Base-by-base conservation (phyloP, 2,329 filamentous ascomycete species). In the Biscogniauxia marginata region DNA sequence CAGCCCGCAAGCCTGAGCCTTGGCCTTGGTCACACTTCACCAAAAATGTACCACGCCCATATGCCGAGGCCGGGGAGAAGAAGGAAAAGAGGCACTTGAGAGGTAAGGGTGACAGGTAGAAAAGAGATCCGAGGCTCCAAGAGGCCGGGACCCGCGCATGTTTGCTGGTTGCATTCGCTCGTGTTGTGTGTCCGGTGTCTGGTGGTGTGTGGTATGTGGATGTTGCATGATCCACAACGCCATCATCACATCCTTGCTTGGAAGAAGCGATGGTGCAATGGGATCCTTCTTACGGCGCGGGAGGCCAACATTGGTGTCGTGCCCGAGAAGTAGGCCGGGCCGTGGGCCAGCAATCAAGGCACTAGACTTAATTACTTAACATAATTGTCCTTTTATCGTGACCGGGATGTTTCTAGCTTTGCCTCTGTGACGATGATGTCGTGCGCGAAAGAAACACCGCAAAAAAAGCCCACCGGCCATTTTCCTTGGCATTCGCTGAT, bases 371-470 rank as follows among this genome's bases (percentile, higher is more conserved):
- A 4, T 39, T 39, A 11, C 30, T 16, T 39, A 39, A 39, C 30
- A 39, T 7, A 39, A 39, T 16, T 39, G 30, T 39, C 30, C 30
- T 39, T 4, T 39, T 39, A 39, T 39, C 30, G n/a, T 39, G 30
- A 16, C 30, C 30, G 30, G 30, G 30, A 39, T 39, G 30, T 16
- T n/a, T 16, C 30, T 39, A 39, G 30, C 30, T 11, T 39, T 39
- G 30, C 30, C 43, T 39, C 48, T 46, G 24, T 48, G 48, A 58
- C 56, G 54, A 57, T 44, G 39, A 52, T 57, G 52, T 55, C 50
- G 54, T 60, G 58, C 54, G 52, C 25, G 46, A 55, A 55, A 43
- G 49, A 55, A 60, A 58, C 21, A 50, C 30, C 21, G 30, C 53
- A 56, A 39, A 39, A n/a, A 39, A 39, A 39, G 30, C 30, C 30